Conservation (phyloP, 2,329 filamentous ascomycete genomes). For the Curvularia spicifera region DNA sequence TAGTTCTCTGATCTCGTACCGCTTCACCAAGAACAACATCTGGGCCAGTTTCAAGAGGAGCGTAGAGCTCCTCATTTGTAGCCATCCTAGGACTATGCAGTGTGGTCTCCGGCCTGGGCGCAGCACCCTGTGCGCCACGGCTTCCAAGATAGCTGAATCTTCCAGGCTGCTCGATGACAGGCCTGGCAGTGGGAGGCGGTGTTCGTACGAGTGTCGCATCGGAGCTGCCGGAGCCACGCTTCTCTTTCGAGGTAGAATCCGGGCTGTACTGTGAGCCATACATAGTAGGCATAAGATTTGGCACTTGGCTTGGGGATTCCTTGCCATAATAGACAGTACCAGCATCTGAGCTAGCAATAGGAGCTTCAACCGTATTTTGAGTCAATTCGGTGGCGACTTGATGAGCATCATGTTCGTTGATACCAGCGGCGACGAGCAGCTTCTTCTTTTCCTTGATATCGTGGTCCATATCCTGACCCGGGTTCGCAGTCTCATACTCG, state of each 20-base stretch:
- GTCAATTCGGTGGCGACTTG: not conserved
- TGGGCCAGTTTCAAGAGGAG: not conserved
- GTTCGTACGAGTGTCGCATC: not conserved
- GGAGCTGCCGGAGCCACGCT: not conserved
- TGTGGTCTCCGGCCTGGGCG: not conserved
- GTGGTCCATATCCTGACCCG: conserved; percentile 15
- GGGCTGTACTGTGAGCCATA: not conserved
- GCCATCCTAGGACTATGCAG: not conserved
- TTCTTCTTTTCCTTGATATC: not conserved
- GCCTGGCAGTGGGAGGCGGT: not conserved
- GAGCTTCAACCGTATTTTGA: not conserved
- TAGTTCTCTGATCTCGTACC: not conserved
- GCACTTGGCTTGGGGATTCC: conserved; percentile 9
- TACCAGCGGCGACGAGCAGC: not conserved
- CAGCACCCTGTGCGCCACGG: not conserved
- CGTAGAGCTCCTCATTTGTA: not conserved
- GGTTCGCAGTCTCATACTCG: conserved; percentile 42
- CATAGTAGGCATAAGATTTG: not conserved
- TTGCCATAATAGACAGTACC: conserved; percentile 19
- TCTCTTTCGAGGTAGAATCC: not conserved
- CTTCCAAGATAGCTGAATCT: not conserved
- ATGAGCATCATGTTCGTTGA: not conserved
- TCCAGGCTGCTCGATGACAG: not conserved
- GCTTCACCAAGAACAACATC: not conserved
- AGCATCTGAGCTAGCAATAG: conserved; percentile 16